These are phyloP conservation scores for Neurospora sp. DNA, from an alignment of 495 filamentous ascomycete species.

Conservation along the genomic window DNA sequence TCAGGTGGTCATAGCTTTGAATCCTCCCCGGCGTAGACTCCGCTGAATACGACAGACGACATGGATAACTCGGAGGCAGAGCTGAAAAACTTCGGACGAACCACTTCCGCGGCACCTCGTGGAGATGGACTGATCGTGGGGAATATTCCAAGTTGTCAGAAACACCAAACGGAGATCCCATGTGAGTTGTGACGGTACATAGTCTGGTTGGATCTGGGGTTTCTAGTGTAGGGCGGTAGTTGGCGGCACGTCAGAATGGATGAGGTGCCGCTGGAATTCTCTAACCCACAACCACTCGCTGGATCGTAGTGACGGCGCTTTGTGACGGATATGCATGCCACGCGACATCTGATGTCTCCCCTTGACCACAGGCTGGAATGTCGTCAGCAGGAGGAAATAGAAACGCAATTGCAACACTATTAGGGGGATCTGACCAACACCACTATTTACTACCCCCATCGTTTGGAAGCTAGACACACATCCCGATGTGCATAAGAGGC, in stretches of 20 bases:
- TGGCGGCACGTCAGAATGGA: neutral
- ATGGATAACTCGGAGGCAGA: neutral
- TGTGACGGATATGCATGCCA: neutral
- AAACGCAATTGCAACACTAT: neutral
- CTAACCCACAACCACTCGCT: neutral
- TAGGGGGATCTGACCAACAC: neutral
- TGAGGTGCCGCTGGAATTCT: neutral
- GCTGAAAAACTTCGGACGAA: neutral
- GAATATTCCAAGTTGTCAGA: neutral
- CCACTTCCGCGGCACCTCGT: neutral
- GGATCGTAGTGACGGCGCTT: neutral
- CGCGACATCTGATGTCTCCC: neutral
- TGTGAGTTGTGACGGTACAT: neutral
- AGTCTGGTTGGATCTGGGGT: neutral
- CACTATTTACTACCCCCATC: neutral
- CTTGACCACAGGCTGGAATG: neutral
- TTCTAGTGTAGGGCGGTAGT: neutral
- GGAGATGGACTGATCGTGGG: neutral
- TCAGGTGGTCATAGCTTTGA: neutral
- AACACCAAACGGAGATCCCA: neutral
- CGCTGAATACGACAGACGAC: neutral
- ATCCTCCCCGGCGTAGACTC: neutral
- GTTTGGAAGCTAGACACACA: slow-evolving; percentile 6
- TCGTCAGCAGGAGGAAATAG: neutral
- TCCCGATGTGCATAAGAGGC: neutral